These are phyloP conservation scores for Magnaporthiopsis incrustans DNA, from an alignment of 2,329 filamentous ascomycete genomes.

Conservation along the genomic window DNA sequence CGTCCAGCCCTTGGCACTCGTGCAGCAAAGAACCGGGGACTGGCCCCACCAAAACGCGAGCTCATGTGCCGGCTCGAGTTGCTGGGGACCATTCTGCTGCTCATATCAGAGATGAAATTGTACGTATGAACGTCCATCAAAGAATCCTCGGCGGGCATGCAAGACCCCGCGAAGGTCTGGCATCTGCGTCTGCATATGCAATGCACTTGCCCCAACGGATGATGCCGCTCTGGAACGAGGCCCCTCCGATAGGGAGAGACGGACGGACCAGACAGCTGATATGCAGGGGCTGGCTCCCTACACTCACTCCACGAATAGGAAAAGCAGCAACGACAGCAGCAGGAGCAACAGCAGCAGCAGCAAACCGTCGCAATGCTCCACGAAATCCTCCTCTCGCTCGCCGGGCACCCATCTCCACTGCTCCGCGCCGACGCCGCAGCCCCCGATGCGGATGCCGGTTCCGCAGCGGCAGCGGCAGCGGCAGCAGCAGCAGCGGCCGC, in stretches of 20 bases:
- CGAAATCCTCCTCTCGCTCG: conserved; percentile 94
- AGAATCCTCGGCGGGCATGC: background rate
- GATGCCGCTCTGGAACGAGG: background rate
- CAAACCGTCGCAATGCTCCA: conserved; percentile 65
- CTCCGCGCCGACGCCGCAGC: conserved; percentile 50
- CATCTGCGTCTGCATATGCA: background rate
- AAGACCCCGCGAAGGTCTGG: background rate
- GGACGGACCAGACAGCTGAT: background rate
- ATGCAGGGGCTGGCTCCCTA: background rate
- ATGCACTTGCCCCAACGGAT: background rate
- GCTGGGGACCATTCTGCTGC: conserved; percentile 14
- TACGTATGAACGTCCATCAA: background rate
- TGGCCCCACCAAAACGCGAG: background rate
- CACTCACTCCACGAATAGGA: background rate
- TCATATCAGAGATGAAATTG: conserved; percentile 10
- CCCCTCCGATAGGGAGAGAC: background rate
- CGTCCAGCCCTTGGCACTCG: background rate
- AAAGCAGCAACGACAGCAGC: background rate
- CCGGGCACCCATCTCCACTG: conserved; percentile 84
- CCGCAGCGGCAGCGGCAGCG: conserved; percentile 18
- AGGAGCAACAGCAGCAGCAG: conserved; percentile 1
- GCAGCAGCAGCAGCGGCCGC: conserved; percentile 30
- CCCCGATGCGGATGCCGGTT: conserved; percentile 20
- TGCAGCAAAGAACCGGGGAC: conserved; percentile 3
- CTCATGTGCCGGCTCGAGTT: conserved; percentile 15